Percentiles rank a stretch among this genome's conserved stretches.
Conservation (phyloP, 1,284 basidiomycete genomes). For the Psilocybe mexicana region DNA sequence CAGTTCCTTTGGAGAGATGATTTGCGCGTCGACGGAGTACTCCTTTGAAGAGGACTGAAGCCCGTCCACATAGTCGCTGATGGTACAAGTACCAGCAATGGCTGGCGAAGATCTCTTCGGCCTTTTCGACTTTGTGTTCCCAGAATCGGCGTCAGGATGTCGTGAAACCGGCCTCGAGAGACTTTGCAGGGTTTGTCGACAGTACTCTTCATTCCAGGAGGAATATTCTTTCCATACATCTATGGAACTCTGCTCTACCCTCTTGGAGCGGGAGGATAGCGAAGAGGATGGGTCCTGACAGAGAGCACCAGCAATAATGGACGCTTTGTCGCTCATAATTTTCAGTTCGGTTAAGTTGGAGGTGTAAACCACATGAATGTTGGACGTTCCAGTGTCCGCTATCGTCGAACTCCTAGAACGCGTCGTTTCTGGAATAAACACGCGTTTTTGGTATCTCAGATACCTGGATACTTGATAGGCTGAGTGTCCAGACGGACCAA, state of each 20-base stretch:
- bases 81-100: neutral
- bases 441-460: neutral
- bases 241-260: neutral
- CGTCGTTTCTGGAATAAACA: neutral
- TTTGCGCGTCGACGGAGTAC: neutral
- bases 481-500: too few species aligned
- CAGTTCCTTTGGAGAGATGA: neutral
- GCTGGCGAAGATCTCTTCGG: neutral
- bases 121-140: neutral
- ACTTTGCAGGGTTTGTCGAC: slow-evolving; percentile 9
- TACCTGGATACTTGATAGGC: neutral
- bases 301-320: too few species aligned
- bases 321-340: too few species aligned
- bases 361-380: neutral
- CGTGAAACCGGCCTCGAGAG: neutral
- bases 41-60: neutral
- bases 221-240: slow-evolving; percentile 16
- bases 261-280: neutral
- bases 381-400: neutral
- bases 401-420: neutral
- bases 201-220: slow-evolving; percentile 13
- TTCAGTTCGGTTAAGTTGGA: neutral
- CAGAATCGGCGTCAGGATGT: neutral
- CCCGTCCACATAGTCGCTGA: slow-evolving; percentile 7
- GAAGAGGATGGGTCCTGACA: too few species aligned